Conservation (phyloP, 2,329 filamentous ascomycete species). For the Aspergillus sp. region DNA sequence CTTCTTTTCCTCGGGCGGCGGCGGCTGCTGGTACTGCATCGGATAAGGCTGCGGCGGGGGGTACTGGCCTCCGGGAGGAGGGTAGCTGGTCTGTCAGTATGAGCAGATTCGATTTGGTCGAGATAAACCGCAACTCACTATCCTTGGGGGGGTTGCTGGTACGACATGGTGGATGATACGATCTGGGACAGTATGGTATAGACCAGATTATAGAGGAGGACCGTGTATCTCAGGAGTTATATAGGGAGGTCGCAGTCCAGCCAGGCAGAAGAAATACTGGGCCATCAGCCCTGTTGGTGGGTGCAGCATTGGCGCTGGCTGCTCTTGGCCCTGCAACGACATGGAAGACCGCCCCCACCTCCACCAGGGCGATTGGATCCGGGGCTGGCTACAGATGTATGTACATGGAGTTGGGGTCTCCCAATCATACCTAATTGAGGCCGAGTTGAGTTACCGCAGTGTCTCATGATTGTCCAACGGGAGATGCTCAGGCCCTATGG, state of each 20-base stretch:
- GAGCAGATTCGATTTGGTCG: background rate
- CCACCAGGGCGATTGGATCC: conserved; percentile 6
- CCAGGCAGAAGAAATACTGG: conserved; percentile 14
- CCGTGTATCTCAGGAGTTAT: conserved; percentile 1
- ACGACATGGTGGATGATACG: conserved; percentile 6
- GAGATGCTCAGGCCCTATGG: too few species aligned
- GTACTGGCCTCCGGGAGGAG: conserved; percentile 13
- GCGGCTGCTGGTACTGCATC: conserved; percentile 13
- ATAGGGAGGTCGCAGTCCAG: background rate
- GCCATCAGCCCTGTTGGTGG: conserved; percentile 8
- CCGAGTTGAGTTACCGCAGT: background rate
- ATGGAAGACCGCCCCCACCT: conserved; percentile 7
- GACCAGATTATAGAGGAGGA: background rate
- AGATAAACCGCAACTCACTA: conserved; percentile 7
- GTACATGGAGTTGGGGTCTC: background rate
- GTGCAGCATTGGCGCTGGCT: conserved; percentile 1
- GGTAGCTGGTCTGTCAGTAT: conserved; percentile 7
- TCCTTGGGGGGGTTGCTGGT: conserved; percentile 11
- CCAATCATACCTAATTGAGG: background rate
- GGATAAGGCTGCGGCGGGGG: conserved; percentile 10
- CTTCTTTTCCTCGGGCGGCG: conserved; percentile 10
- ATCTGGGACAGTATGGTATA: background rate
- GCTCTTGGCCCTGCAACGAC: conserved; percentile 10
- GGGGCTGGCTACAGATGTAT: conserved; percentile 1
- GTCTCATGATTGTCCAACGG: background rate